Conservation (phyloP, 2,329 filamentous ascomycete species). For the Botrytis fabae region DNA sequence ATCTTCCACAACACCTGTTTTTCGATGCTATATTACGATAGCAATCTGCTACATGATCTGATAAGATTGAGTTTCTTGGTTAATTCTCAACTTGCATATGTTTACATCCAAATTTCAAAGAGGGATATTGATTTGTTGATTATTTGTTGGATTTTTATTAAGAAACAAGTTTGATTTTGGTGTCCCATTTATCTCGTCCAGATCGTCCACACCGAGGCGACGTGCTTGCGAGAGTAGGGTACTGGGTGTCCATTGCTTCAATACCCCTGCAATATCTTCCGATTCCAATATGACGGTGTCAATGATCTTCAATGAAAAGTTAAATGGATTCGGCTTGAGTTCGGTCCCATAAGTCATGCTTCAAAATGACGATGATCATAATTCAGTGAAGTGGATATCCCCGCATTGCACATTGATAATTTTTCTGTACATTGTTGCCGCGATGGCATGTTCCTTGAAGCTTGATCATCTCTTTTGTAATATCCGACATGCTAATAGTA, state of each 20-base stretch:
- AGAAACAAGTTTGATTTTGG: neutral
- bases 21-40: neutral
- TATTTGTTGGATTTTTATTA: neutral
- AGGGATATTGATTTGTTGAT: neutral
- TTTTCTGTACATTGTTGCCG: neutral
- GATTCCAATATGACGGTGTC: neutral
- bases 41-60: neutral
- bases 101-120: neutral
- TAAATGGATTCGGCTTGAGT: neutral
- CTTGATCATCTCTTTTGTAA: neutral
- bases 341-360: neutral
- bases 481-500: neutral
- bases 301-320: neutral
- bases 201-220: neutral
- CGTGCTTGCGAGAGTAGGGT: neutral
- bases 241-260: neutral
- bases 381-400: neutral
- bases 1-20: neutral
- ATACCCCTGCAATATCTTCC: neutral
- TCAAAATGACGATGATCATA: neutral
- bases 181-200: neutral
- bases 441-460: neutral
- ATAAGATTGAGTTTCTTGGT: neutral
- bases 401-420: neutral
- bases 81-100: neutral